These are phyloP conservation scores for Thermoascus crustaceus DNA, from an alignment of 2,329 filamentous ascomycete species.

Conservation along the genomic window DNA sequence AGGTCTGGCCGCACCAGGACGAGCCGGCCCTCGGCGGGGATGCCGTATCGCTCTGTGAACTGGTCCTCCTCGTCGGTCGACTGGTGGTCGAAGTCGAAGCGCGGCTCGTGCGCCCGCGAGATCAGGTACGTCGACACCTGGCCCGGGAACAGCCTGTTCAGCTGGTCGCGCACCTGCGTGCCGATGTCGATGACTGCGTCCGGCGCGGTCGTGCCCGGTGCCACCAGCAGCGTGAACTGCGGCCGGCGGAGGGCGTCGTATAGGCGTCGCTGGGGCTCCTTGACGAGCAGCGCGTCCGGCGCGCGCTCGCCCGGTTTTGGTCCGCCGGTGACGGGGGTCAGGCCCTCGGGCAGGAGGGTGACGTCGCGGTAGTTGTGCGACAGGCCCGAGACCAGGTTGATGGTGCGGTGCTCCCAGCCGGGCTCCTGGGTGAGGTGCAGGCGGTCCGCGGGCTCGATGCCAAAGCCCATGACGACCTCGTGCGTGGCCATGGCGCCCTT, in stretches of 20 bases:
- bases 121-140: conserved; percentile 2
- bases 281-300: not conserved
- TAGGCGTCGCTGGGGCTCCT: not conserved
- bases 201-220: not conserved
- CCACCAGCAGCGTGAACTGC: conserved; percentile 1
- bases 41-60: not conserved
- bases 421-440: conserved; percentile 1
- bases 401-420: conserved; percentile 1
- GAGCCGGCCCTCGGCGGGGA: not conserved
- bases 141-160: not conserved
- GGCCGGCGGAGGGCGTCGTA: conserved; percentile 2
- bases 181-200: conserved; percentile 1
- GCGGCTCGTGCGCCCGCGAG: not conserved
- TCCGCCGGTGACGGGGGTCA: not conserved
- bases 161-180: not conserved
- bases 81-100: conserved; percentile 2
- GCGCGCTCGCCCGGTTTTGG: not conserved
- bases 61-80: not conserved
- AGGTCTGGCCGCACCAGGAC: not conserved
- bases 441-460: not conserved
- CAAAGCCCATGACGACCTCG: conserved; percentile 2
- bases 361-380: conserved; percentile 3
- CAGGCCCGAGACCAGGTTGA: conserved; percentile 1
- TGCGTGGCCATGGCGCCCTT: conserved; percentile 1
- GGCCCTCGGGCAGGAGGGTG: not conserved